phyloP scores from a whole-genome alignment of 2,329 filamentous ascomycete genomes.

The Hypoxylon rubiginosum region DNA sequence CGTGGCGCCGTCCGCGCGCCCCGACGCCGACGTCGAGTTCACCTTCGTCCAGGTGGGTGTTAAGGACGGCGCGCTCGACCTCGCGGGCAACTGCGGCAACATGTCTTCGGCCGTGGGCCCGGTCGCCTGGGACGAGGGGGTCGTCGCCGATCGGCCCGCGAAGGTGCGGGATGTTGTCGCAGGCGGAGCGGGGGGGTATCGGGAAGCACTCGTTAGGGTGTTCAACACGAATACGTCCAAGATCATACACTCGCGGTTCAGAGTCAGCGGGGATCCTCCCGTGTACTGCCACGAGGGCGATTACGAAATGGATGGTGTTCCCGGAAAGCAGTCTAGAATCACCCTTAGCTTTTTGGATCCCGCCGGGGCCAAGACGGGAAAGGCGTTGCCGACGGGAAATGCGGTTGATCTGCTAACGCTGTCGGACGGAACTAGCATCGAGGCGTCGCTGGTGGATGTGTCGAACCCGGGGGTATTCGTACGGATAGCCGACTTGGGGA shows the following conservation, averaged over 20 bases:
- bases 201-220: constrained; percentile 47
- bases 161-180: constrained; percentile 16
- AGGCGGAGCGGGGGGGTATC: constrained; percentile 6
- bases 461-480: constrained; percentile 60
- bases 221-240: constrained; percentile 53
- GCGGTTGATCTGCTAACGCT: constrained; percentile 52
- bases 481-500: constrained; percentile 50
- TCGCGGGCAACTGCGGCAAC: constrained; percentile 72
- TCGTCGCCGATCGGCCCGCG: constrained; percentile 53
- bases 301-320: constrained; percentile 58
- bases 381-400: constrained; percentile 56
- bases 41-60: constrained; percentile 66
- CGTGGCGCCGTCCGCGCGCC: constrained; percentile 64
- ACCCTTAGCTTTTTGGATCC: constrained; percentile 57
- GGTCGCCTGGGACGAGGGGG: constrained; percentile 67
- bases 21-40: constrained; percentile 49
- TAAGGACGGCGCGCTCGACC: constrained; percentile 64
- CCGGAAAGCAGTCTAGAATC: constrained; percentile 54
- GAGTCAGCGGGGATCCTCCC: constrained; percentile 46
- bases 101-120: constrained; percentile 70
- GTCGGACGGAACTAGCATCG: constrained; percentile 47
- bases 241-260: constrained; percentile 56
- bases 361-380: constrained; percentile 58
- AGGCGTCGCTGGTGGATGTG: constrained; percentile 57
- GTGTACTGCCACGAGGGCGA: constrained; percentile 51